Evolutionary conservation across 768 basidiomycete genomes (phyloP), one percentile per base, ranked within the genome.

Genomic region (Albatrellus ellisii): DNA sequence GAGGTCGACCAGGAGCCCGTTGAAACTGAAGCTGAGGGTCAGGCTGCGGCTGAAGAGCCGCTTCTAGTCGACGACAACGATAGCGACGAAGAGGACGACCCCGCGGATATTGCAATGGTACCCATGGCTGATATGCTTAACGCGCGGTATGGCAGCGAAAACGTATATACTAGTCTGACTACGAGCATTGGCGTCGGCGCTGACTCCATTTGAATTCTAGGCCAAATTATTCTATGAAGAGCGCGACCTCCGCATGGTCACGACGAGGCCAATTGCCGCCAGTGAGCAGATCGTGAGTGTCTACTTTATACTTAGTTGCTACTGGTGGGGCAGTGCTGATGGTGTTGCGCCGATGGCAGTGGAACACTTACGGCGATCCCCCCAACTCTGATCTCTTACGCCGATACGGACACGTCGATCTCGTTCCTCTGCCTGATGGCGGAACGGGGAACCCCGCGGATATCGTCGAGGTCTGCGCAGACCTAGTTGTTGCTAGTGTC

Each of bases 51-150:
- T 3, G 44, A 39, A 10, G 45, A 35, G 17, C n/a, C n/a, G n/a
- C n/a, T n/a, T n/a, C n/a, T n/a, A n/a, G 52, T 46, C 22, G 51
- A 38, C 18, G 51, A 44, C 34, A 48, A 57, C 12, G 65, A 61
- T n/a, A 70, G 70, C 4, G 71, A 75, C 14, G 72, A 72, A 1
- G 63, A 59, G 3, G 74, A 73, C 15, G 72, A 76, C 44, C 62
- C 72, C 5, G 67, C 70, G 8, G 75, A 83, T 47, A 75, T 86
- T 8, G 77, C 84, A 2, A 91, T 98, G 90, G 84, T 97, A 4
- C 92, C 94, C 0, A 77, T 98, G 65, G 95, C 95, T 3, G 95
- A 99, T 60, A 77, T 98, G 65, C 64, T 99, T 37, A 99, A 99
- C 54, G 95, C 94, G 9, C 73, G 79, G 41, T 86, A 76, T 57